Conservation (phyloP, 2,329 filamentous ascomycete species). For the Diaporthe ampelina region DNA sequence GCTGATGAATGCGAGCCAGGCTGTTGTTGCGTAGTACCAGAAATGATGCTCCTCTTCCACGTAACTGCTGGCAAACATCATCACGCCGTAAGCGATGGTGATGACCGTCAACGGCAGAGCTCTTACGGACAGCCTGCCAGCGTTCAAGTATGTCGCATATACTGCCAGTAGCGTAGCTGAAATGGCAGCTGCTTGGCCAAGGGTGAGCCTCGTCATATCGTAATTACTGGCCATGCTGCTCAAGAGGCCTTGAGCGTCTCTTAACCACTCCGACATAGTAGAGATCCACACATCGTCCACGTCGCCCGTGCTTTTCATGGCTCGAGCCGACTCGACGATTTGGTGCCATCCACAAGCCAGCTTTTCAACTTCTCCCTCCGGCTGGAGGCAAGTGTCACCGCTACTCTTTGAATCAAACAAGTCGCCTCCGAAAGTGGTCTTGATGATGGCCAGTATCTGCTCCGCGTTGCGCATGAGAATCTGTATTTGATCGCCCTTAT, state of each 20-base stretch:
- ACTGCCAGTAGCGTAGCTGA: conserved; percentile 58
- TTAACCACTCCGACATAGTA: conserved; percentile 73
- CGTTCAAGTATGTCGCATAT: conserved; percentile 49
- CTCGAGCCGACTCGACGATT: conserved; percentile 48
- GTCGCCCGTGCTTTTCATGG: conserved; percentile 43
- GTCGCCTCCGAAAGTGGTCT: conserved; percentile 74
- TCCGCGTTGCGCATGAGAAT: conserved; percentile 83
- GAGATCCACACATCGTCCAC: conserved; percentile 57
- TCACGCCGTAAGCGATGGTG: conserved; percentile 77
- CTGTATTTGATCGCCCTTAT: conserved; percentile 70
- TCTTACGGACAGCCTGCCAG: conserved; percentile 45
- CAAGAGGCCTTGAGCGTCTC: conserved; percentile 81
- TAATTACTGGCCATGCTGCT: conserved; percentile 95
- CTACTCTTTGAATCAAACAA: conserved; percentile 54
- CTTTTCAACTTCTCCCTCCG: conserved; percentile 63
- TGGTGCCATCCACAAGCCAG: conserved; percentile 79
- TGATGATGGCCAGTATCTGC: conserved; percentile 84
- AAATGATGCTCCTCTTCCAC: conserved; percentile 99
- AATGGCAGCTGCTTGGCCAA: conserved; percentile 58
- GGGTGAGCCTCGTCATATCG: conserved; percentile 73
- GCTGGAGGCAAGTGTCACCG: conserved; percentile 49
- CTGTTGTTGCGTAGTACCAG: conserved; percentile 91
- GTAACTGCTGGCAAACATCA: conserved; percentile 99
- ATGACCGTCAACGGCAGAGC: conserved; percentile 63
- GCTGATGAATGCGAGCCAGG: conserved; percentile 74